Percentiles rank a stretch among this genome's conserved stretches.
phyloP scores from a whole-genome alignment of 169 alveolate genomes.

The Babesia sp. region DNA sequence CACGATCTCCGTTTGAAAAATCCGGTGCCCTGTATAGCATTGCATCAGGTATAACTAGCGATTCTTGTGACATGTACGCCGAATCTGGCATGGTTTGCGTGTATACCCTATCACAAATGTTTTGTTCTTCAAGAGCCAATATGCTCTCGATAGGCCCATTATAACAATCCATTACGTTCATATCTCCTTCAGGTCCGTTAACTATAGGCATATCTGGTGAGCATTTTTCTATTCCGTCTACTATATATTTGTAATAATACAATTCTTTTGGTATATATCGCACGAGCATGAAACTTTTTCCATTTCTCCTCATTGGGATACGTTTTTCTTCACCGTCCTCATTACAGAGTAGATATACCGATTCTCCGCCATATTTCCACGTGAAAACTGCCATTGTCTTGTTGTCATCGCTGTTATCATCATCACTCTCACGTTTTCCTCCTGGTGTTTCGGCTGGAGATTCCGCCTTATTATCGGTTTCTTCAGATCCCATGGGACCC shows the following conservation, averaged over 20 bases:
- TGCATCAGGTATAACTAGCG: constrained; percentile 40
- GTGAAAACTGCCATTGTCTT: constrained; percentile 15
- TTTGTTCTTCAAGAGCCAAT: constrained; percentile 3
- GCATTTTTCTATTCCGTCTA: constrained; percentile 49
- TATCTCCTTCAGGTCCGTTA: constrained; percentile 31
- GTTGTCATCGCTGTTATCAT: not conserved
- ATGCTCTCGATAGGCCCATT: constrained; percentile 30
- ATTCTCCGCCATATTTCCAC: constrained; percentile 66
- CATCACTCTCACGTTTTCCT: no score
- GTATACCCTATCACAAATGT: not conserved
- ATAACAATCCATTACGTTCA: constrained; percentile 39
- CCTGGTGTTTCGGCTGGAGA: no score
- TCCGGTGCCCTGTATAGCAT: constrained; percentile 58
- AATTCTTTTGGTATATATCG: constrained; percentile 48
- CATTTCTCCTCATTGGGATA: constrained; percentile 42
- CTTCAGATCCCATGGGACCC: no score
- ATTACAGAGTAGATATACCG: constrained; percentile 47
- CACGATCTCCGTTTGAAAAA: constrained; percentile 42
- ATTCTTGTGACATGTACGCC: constrained; percentile 41
- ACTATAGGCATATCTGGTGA: constrained; percentile 57
- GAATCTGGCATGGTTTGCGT: constrained; percentile 35
- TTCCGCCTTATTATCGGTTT: no score
- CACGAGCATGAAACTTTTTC: constrained; percentile 45
- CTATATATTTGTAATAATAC: constrained; percentile 27
- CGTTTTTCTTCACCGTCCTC: constrained; percentile 35